phyloP scores from a whole-genome alignment of 805 yeast species.

The Suhomyces emberorum region DNA sequence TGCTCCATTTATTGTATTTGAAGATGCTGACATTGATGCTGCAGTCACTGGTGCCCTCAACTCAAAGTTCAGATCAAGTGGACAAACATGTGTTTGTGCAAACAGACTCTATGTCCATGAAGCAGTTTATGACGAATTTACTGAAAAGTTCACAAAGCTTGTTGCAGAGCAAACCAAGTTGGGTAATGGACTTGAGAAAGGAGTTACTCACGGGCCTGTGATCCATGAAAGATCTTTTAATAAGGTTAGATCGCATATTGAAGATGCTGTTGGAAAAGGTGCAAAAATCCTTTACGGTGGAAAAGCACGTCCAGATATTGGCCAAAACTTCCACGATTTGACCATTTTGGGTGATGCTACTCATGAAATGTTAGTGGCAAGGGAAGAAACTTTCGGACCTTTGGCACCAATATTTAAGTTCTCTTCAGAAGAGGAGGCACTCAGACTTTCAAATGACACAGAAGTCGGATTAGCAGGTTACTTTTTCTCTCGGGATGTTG shows the following conservation, averaged over 20 bases:
- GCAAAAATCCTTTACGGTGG: conserved; percentile 69
- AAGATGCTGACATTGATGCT: conserved; percentile 63
- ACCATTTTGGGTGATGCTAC: conserved; percentile 65
- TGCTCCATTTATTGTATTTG: conserved; percentile 74
- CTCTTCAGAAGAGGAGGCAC: conserved; percentile 59
- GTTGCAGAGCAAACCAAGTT: conserved; percentile 38
- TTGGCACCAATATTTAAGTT: conserved; percentile 69
- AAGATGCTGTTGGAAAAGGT: conserved; percentile 64
- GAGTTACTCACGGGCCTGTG: conserved; percentile 74
- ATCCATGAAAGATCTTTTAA: conserved; percentile 60
- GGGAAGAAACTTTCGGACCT: conserved; percentile 84
- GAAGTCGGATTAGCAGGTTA: conserved; percentile 79
- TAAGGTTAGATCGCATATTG: conserved; percentile 59
- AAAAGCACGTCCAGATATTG: conserved; percentile 47
- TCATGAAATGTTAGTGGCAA: conserved; percentile 50
- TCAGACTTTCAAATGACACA: conserved; percentile 59
- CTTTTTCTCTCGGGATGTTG: conserved; percentile 56
- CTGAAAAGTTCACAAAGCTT: conserved; percentile 44
- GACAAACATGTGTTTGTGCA: conserved; percentile 82
- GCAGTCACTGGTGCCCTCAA: conserved; percentile 67
- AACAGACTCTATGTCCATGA: conserved; percentile 68
- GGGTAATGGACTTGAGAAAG: conserved; percentile 60
- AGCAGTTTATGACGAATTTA: conserved; percentile 60
- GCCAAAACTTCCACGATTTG: conserved; percentile 63
- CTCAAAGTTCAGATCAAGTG: conserved; percentile 70